These are phyloP conservation scores for Starmerella asiatica DNA, from an alignment of 805 yeast species.

Conservation along the genomic window DNA sequence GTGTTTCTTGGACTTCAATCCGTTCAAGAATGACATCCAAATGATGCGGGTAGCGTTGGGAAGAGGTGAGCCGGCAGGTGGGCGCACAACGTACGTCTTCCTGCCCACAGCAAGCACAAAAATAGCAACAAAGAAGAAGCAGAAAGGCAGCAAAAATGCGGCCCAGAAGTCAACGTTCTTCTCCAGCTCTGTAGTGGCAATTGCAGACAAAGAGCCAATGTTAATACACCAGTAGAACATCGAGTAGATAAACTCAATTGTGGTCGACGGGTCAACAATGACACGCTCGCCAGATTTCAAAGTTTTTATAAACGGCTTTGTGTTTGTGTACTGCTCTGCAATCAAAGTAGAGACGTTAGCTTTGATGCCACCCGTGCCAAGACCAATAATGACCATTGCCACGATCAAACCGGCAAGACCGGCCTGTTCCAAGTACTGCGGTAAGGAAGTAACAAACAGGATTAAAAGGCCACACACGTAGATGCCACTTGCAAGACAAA, in stretches of 20 bases:
- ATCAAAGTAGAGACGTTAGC: conserved; percentile 62
- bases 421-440: conserved; percentile 37
- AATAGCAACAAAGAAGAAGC: conserved; percentile 51
- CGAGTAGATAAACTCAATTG: conserved; percentile 63
- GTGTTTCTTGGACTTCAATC: conserved; percentile 24
- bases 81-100: conserved; percentile 42
- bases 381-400: conserved; percentile 48
- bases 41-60: conserved; percentile 38
- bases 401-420: conserved; percentile 52
- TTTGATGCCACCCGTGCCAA: conserved; percentile 74
- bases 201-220: conserved; percentile 58
- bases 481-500: conserved; percentile 43
- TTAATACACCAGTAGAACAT: conserved; percentile 65
- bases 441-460: conserved; percentile 56
- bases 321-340: conserved; percentile 58
- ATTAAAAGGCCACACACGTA: conserved; percentile 52
- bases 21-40: conserved; percentile 35
- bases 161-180: conserved; percentile 46
- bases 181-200: conserved; percentile 68
- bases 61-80: conserved; percentile 49
- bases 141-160: conserved; percentile 58
- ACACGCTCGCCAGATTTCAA: conserved; percentile 52
- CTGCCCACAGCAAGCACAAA: conserved; percentile 40
- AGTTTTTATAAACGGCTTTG: conserved; percentile 45
- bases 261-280: conserved; percentile 53